Conservation (phyloP, 2,329 filamentous ascomycete genomes). For the Aspergillus fructus region DNA sequence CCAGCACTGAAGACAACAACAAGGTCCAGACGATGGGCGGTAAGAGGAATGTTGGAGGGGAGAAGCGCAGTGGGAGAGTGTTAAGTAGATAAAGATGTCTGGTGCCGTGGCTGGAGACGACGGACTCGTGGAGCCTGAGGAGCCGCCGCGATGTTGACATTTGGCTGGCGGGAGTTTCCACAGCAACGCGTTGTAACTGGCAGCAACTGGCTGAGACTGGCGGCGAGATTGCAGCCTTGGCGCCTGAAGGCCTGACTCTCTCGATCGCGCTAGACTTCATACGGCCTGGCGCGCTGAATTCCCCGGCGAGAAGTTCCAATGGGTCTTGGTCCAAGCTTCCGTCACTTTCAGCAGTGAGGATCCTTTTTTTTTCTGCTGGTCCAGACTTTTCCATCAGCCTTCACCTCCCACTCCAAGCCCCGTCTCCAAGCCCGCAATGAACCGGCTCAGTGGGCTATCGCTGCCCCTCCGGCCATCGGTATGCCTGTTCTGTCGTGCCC, state of each 20-base stretch:
- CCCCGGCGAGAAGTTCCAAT: background rate
- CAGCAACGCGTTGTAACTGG: slow-evolving; percentile 24
- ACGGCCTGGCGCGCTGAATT: slow-evolving; percentile 12
- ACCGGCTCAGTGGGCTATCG: slow-evolving; percentile 27
- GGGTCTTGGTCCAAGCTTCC: slow-evolving; percentile 12
- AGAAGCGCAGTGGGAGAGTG: slow-evolving; percentile 8
- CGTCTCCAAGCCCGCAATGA: slow-evolving; percentile 13
- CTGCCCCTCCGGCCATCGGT: slow-evolving; percentile 28
- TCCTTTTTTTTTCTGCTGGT: slow-evolving; percentile 12
- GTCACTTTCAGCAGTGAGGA: slow-evolving; percentile 1
- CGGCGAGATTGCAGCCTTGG: slow-evolving; percentile 1
- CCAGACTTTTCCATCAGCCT: background rate
- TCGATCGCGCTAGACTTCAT: slow-evolving; percentile 17
- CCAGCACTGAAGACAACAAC: slow-evolving; percentile 16
- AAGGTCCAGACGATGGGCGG: slow-evolving; percentile 12
- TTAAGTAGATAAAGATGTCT: slow-evolving; percentile 7
- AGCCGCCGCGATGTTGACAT: slow-evolving; percentile 28
- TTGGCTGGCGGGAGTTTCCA: slow-evolving; percentile 31
- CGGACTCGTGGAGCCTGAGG: background rate
- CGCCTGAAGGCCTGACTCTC: slow-evolving; percentile 15
- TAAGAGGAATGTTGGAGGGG: slow-evolving; percentile 12
- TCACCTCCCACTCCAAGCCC: background rate
- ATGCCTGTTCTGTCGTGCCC: slow-evolving; percentile 35
- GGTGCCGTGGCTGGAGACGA: background rate
- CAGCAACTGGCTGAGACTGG: slow-evolving; percentile 24